Conservation (phyloP, 441 rosid species). For the Viola pubescens region DNA sequence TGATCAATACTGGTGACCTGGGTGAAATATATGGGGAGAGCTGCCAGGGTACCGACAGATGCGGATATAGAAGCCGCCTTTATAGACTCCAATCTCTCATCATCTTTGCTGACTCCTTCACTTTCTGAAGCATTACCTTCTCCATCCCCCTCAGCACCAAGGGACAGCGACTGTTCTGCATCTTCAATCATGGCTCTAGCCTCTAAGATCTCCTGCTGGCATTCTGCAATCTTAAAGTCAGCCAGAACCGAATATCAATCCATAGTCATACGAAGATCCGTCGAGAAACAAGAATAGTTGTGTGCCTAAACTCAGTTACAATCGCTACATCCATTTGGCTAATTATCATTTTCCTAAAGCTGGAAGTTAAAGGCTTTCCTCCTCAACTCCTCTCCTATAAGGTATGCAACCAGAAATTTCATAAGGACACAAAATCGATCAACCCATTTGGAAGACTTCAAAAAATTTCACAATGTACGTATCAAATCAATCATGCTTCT, state of each 20-base stretch:
- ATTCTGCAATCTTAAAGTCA: slow-evolving; percentile 61
- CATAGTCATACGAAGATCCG: neutral
- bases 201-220: slow-evolving; percentile 64
- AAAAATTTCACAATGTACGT: neutral
- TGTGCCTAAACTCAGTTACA: neutral
- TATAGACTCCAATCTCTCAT: slow-evolving; percentile 71
- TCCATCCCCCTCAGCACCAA: slow-evolving; percentile 10
- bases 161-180: slow-evolving; percentile 53
- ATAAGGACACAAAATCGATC: no score
- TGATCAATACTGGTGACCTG: slow-evolving; percentile 41
- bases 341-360: no score
- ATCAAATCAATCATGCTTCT: neutral
- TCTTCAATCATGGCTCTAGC: slow-evolving; percentile 72
- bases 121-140: slow-evolving; percentile 18
- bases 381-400: no score
- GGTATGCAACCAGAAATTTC: no score
- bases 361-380: no score
- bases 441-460: no score
- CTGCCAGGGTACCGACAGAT: slow-evolving; percentile 58
- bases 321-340: no score
- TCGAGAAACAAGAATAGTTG: no score
- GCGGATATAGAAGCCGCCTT: slow-evolving; percentile 74
- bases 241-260: slow-evolving; percentile 4
- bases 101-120: slow-evolving; percentile 33
- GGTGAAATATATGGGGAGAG: slow-evolving; percentile 50